phyloP scores from a whole-genome alignment of 139 green algal genomes.

The Edaphochlamys debaryana region DNA sequence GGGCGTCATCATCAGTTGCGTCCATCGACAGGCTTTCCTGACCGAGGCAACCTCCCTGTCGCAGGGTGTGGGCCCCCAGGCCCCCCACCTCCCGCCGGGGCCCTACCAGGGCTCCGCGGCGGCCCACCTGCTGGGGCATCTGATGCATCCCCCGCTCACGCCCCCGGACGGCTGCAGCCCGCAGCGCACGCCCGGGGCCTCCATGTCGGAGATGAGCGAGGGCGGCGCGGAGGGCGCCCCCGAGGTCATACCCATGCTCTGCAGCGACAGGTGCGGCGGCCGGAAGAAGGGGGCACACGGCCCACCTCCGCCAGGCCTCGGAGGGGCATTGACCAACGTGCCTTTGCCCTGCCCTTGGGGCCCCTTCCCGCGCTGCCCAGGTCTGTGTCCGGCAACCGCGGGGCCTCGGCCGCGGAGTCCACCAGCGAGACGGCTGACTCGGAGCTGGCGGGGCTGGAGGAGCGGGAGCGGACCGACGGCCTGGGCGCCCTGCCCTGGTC shows the following conservation, averaged over 20 bases:
- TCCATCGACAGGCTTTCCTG: too few species aligned
- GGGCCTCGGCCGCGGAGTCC: not conserved
- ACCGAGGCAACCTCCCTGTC: too few species aligned
- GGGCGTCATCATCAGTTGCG: too few species aligned
- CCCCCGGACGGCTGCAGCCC: constrained; percentile 14
- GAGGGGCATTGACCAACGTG: too few species aligned
- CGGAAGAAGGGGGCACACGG: too few species aligned
- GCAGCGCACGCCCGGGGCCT: not conserved
- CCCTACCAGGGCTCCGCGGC: not conserved
- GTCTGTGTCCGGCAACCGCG: not conserved
- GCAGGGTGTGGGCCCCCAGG: too few species aligned
- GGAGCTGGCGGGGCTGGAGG: not conserved
- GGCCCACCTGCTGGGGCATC: not conserved
- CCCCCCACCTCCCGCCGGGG: too few species aligned
- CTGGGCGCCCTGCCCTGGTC: not conserved
- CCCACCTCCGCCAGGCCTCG: too few species aligned
- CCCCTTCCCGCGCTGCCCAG: too few species aligned
- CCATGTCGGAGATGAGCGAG: constrained; percentile 21
- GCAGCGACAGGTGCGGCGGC: not conserved
- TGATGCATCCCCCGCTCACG: not conserved
- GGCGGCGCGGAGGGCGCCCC: not conserved
- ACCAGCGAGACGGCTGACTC: constrained; percentile 21
- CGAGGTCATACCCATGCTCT: too few species aligned
- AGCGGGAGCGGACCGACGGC: not conserved
- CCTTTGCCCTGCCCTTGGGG: too few species aligned